phyloP scores from a whole-genome alignment of 768 basidiomycete genomes.

The Russula vinacea region DNA sequence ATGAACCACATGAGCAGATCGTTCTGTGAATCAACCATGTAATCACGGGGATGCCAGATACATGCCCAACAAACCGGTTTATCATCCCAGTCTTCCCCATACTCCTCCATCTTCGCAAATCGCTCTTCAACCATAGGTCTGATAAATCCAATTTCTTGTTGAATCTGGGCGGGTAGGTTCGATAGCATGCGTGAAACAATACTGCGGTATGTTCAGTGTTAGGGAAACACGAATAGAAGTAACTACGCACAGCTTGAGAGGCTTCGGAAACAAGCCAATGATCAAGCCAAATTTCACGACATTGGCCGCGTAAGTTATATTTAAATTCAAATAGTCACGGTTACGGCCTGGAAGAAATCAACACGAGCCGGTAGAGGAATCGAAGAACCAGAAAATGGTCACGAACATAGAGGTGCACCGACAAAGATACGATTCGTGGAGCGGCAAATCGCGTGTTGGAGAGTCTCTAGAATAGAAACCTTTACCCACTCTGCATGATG shows the following conservation, averaged over 20 bases:
- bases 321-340: slow-evolving; percentile 37
- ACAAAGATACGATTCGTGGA: slow-evolving; percentile 27
- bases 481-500: slow-evolving; percentile 39
- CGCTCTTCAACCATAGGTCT: slow-evolving; percentile 15
- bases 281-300: slow-evolving; percentile 36
- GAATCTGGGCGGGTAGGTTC: not conserved
- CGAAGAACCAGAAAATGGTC: not conserved
- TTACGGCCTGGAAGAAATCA: slow-evolving; percentile 39
- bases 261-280: slow-evolving; percentile 42
- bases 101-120: slow-evolving; percentile 1
- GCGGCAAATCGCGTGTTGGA: slow-evolving; percentile 21
- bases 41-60: not conserved
- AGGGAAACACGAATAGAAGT: not conserved
- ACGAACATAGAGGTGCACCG: slow-evolving; percentile 43
- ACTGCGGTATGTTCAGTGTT: not conserved
- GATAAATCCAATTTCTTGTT: slow-evolving; percentile 1
- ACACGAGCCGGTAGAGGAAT: not conserved
- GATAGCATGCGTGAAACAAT: slow-evolving; percentile 2
- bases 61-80: not conserved
- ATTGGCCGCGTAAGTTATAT: slow-evolving; percentile 36
- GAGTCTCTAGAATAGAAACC: slow-evolving; percentile 30
- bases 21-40: slow-evolving; percentile 34
- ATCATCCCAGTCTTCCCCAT: slow-evolving; percentile 3
- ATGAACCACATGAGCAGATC: too few relatives aligned
- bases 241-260: slow-evolving; percentile 43